Conservation (phyloP, 2,329 filamentous ascomycete genomes). For the Pseudopithomyces chartarum region DNA sequence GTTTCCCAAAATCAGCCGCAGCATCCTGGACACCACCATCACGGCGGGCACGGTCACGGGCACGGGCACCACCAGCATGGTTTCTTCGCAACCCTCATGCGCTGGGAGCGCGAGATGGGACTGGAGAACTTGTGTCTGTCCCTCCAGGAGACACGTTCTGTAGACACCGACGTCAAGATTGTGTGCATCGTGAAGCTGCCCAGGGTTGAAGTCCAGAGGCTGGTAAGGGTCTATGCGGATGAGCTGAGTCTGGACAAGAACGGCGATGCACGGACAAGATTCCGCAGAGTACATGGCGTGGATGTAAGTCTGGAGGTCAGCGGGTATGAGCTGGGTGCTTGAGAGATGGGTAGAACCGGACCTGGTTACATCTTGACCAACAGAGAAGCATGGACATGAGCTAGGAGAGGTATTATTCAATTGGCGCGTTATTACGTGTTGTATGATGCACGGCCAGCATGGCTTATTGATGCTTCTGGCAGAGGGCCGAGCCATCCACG, state of each 20-base stretch:
- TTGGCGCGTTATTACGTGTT: background rate
- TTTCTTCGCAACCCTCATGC: constrained; percentile 38
- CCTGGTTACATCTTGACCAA: background rate
- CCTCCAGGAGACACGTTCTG: constrained; percentile 34
- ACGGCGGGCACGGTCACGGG: constrained; percentile 1
- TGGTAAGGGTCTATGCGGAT: constrained; percentile 60
- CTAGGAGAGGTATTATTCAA: background rate
- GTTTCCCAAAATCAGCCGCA: constrained; percentile 4
- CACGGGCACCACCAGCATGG: constrained; percentile 13
- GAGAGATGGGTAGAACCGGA: background rate
- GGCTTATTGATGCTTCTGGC: background rate
- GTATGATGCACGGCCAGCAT: background rate
- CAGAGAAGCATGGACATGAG: background rate
- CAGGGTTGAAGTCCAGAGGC: constrained; percentile 52
- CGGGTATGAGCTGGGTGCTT: constrained; percentile 23
- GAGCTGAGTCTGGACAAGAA: constrained; percentile 48
- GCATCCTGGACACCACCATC: constrained; percentile 2
- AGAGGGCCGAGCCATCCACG: no score
- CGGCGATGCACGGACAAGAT: constrained; percentile 41
- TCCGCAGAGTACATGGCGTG: constrained; percentile 34
- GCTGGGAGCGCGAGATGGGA: constrained; percentile 43
- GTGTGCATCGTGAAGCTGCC: constrained; percentile 43
- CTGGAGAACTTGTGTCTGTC: constrained; percentile 41
- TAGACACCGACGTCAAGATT: constrained; percentile 37
- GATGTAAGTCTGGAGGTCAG: constrained; percentile 42